Conservation (phyloP, 495 filamentous ascomycete species). For the Letharia columbiana region DNA sequence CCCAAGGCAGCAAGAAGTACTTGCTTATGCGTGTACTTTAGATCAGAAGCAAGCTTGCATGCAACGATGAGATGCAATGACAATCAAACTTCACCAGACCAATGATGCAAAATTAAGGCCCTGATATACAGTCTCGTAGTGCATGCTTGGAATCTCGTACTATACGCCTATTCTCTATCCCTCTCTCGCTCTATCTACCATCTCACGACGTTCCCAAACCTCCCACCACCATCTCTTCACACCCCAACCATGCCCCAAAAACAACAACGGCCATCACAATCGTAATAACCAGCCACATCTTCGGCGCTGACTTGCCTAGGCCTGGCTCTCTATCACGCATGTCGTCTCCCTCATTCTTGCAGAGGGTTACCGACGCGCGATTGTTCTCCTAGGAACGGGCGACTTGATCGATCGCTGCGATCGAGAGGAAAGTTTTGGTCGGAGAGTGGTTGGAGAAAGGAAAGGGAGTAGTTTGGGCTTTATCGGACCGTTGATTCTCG, state of each 20-base stretch:
- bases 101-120: background rate
- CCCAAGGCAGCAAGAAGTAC: background rate
- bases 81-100: background rate
- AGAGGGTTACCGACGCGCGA: background rate
- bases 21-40: constrained; percentile 1
- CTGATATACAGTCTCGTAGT: background rate
- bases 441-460: background rate
- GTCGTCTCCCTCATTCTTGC: background rate
- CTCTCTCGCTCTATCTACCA: background rate
- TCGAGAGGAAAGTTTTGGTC: background rate
- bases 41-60: background rate
- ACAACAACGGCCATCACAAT: background rate
- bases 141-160: background rate
- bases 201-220: background rate
- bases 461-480: background rate
- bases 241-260: background rate
- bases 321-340: background rate
- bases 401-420: background rate
- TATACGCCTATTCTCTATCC: background rate
- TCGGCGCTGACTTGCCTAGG: background rate
- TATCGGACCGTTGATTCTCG: no score
- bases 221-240: background rate
- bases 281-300: no score
- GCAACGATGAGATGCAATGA: background rate
- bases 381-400: background rate